Percentiles rank a stretch among this genome's conserved stretches.
Evolutionary conservation across 2,329 filamentous ascomycete genomes (phyloP).

Genomic region (Botrytis fabae): DNA sequence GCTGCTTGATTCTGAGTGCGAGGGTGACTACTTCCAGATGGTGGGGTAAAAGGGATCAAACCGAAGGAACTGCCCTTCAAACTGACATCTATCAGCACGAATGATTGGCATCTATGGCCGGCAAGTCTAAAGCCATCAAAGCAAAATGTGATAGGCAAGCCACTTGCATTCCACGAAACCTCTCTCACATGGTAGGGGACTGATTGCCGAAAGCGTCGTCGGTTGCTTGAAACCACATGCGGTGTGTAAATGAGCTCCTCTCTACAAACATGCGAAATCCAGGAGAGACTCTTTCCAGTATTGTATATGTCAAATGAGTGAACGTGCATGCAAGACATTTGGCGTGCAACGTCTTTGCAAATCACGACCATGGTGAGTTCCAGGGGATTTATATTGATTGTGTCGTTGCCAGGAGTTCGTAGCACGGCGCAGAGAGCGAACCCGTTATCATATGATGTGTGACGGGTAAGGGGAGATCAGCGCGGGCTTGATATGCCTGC

Average conservation of each 20-base stretch:
- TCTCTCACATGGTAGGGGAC: not conserved
- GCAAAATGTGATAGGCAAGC: not conserved
- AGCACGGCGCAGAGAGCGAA: slow-evolving; percentile 11
- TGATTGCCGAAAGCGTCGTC: not conserved
- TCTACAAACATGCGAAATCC: not conserved
- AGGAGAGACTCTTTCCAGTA: not conserved
- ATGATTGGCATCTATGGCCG: not conserved
- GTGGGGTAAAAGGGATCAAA: not conserved
- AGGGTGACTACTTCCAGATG: not conserved
- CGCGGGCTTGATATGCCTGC: not conserved
- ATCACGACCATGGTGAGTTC: not conserved
- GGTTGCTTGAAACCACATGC: not conserved
- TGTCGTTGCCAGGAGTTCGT: not conserved
- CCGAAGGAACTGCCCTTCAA: not conserved
- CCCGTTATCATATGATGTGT: not conserved
- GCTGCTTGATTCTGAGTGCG: not conserved
- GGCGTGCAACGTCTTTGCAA: not conserved
- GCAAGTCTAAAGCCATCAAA: not conserved
- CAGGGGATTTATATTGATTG: not conserved
- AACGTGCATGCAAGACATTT: not conserved
- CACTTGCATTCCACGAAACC: not conserved
- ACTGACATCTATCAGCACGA: not conserved
- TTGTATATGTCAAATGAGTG: not conserved
- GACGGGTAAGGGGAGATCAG: not conserved
- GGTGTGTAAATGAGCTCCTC: not conserved